Evolutionary conservation across 1,284 basidiomycete species (phyloP), one percentile per base, ranked within the genome.

Genomic region (Rhodotorula sp.): DNA sequence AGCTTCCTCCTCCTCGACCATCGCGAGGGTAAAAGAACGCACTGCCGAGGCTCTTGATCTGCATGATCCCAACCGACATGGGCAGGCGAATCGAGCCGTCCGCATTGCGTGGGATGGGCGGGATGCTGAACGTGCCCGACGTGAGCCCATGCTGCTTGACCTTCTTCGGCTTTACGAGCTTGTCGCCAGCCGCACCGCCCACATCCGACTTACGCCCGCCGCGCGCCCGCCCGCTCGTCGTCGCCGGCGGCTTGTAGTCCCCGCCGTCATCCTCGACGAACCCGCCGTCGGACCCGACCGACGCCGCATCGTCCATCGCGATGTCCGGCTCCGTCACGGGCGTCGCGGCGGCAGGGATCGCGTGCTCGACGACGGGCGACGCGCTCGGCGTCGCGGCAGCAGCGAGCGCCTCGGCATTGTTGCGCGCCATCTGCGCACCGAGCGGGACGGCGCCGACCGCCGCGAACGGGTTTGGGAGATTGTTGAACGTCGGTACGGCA

Each of bases 21-120:
- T n/a, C 7, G 27, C 17, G 37, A 41, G 37, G n/a, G 17, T 12
- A 19, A 27, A 32, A 1, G 8, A 32, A 67, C 73, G 64, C 86
- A 72, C 87, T 85, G 9, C 90, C 90, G 0, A 92, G 83, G 69
- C 80, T 86, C 68, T 88, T 83, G 32, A 91, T 88, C 2, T 89
- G 90, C 89, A 91, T 91, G 78, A 91, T 91, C 41, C 90, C 90
- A 27, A 91, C 89, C 74, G 87, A 89, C 46, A 91, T 81, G 1
- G 90, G 90, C 8, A 91, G 81, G 80, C 89, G 84, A 1, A 90
- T 90, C 63, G 85, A 85, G 8, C 87, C 87, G 41, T 87, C 66
- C 4, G 69, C 87, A 76, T 91, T 89, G 21, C 90, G 84, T 6
- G 89, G 89, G 2, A 91, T 88, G 72, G 86, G 86, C 0, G 90